Percentiles rank a stretch among this genome's conserved stretches.
Evolutionary conservation across 192 early-diverging fungal species (phyloP).

Genomic region (Dispira simplex): DNA sequence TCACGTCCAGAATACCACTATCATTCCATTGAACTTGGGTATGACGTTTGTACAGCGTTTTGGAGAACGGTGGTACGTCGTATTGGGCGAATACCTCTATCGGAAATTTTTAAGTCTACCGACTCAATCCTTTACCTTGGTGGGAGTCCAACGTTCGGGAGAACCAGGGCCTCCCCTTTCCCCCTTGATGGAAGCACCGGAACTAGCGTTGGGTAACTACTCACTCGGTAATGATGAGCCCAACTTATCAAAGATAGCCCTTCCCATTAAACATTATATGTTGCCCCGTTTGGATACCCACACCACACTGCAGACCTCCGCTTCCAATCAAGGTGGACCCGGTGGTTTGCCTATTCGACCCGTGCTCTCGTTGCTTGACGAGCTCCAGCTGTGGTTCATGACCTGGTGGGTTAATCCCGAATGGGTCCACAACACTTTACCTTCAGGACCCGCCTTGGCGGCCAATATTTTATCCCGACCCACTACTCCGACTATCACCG

Average conservation of each 20-base stretch:
- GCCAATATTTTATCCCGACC: too few species aligned
- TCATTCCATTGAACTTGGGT: not conserved
- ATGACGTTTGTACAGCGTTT: slow-evolving; percentile 4
- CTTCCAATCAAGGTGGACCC: not conserved
- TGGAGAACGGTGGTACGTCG: not conserved
- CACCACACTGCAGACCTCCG: not conserved
- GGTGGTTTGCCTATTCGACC: not conserved
- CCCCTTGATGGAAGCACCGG: too few species aligned
- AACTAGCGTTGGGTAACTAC: too few species aligned
- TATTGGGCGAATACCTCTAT: slow-evolving; percentile 6
- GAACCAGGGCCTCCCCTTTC: not conserved
- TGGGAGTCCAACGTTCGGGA: not conserved
- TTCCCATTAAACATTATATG: not conserved
- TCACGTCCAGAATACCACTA: not conserved
- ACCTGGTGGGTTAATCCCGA: slow-evolving; percentile 3
- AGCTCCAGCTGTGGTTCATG: not conserved
- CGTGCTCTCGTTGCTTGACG: not conserved
- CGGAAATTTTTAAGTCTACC: slow-evolving; percentile 3
- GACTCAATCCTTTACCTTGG: not conserved
- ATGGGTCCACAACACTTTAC: not conserved
- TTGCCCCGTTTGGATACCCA: not conserved
- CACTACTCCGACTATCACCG: not conserved
- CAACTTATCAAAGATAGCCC: too few species aligned
- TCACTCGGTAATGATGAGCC: too few species aligned
- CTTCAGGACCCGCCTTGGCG: not conserved